A percentile compares a stretch with the other conserved stretches of the same genome.
Conservation (phyloP, 1,284 basidiomycete genomes). For the Meira miltonrushii region DNA sequence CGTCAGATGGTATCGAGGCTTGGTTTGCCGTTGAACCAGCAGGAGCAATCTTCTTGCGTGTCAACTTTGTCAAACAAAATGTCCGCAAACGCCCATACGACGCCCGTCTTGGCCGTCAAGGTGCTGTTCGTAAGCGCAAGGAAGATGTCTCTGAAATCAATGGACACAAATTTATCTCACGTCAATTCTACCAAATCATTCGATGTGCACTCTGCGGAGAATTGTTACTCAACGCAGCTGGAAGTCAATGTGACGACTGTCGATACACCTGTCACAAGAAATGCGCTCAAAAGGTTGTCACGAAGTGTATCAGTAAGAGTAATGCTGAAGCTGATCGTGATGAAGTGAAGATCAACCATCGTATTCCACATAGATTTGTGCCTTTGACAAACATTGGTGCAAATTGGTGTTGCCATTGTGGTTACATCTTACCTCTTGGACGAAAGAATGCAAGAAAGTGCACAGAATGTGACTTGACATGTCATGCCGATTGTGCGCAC, state of each 20-base stretch:
- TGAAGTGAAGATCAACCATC: constrained; percentile 98
- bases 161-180: constrained; percentile 94
- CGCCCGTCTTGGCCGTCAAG: constrained; percentile 83
- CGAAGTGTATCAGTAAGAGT: constrained; percentile 97
- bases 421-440: constrained; percentile 85
- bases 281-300: constrained; percentile 94
- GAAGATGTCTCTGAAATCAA: constrained; percentile 99
- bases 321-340: constrained; percentile 83
- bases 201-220: constrained; percentile 96
- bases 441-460: constrained; percentile 94
- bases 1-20: constrained; percentile 76
- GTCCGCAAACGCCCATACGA: constrained; percentile 90
- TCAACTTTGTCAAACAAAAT: constrained; percentile 52
- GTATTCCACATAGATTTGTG: constrained; percentile 97
- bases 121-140: constrained; percentile 94
- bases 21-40: constrained; percentile 98
- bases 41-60: constrained; percentile 66
- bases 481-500: constrained; percentile 95
- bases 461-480: constrained; percentile 90
- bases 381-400: constrained; percentile 94
- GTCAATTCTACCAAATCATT: constrained; percentile 94
- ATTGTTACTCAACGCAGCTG: constrained; percentile 91
- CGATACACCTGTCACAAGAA: constrained; percentile 98
- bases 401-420: constrained; percentile 99
- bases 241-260: constrained; percentile 99